A percentile compares a stretch with the other conserved stretches of the same genome.
phyloP scores from a whole-genome alignment of 352 stramenopile genomes.

The Globisporangium nunn region DNA sequence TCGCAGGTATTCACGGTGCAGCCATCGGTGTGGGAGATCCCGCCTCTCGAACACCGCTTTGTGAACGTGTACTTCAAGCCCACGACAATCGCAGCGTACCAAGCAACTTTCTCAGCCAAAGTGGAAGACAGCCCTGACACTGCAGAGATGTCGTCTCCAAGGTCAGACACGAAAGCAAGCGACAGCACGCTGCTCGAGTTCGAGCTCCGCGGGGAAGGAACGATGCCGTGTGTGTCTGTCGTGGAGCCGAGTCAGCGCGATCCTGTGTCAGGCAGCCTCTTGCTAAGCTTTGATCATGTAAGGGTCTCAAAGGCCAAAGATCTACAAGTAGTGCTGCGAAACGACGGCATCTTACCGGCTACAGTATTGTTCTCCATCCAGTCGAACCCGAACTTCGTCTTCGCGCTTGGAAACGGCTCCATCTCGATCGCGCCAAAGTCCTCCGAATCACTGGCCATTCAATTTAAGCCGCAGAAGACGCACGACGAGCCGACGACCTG shows the following conservation, averaged over 20 bases:
- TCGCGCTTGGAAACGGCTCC: conserved; percentile 67
- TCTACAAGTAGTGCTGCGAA: conserved; percentile 67
- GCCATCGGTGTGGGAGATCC: conserved; percentile 89
- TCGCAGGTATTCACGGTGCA: conserved; percentile 83
- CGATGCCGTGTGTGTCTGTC: conserved; percentile 89
- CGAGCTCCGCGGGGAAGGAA: conserved; percentile 88
- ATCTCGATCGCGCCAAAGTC: conserved; percentile 61
- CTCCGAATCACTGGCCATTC: conserved; percentile 50
- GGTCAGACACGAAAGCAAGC: neutral
- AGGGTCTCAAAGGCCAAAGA: conserved; percentile 67
- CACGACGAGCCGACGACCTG: conserved; percentile 52
- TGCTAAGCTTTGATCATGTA: conserved; percentile 81
- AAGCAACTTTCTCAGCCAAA: conserved; percentile 67
- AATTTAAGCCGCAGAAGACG: conserved; percentile 79
- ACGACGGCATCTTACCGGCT: conserved; percentile 89
- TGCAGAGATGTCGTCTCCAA: neutral
- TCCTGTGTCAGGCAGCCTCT: conserved; percentile 33
- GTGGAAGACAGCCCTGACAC: conserved; percentile 67
- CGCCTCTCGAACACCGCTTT: conserved; percentile 91
- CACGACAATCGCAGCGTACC: conserved; percentile 78
- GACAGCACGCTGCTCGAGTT: conserved; percentile 65
- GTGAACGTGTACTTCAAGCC: conserved; percentile 93
- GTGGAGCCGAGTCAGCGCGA: conserved; percentile 73
- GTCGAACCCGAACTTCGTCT: conserved; percentile 67
- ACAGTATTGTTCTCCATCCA: conserved; percentile 89